Percentiles rank a stretch among this genome's conserved stretches.
phyloP scores from a whole-genome alignment of 768 basidiomycete species.

The Kwoniella sp. region DNA sequence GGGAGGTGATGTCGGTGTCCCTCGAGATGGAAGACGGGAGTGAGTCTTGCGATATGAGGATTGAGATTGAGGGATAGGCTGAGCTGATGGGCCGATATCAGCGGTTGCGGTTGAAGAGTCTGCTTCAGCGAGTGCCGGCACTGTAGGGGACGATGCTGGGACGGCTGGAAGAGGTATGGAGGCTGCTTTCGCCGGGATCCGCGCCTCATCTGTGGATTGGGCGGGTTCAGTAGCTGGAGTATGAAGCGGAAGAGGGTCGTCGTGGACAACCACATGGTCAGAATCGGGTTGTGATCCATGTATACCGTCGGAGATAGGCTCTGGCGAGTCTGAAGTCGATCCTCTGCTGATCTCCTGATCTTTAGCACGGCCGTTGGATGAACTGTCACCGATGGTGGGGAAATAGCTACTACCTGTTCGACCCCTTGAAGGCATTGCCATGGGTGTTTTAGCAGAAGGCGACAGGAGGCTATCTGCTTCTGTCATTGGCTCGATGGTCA shows the following conservation, averaged over 20 bases:
- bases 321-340: slow-evolving; percentile 8
- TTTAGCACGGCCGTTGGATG: slow-evolving; percentile 1
- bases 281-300: background rate
- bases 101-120: no score
- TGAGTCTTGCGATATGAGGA: slow-evolving; percentile 10
- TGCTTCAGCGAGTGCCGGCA: background rate
- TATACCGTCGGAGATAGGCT: background rate
- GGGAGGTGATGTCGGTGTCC: slow-evolving; percentile 11
- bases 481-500: slow-evolving; percentile 1
- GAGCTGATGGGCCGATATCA: background rate
- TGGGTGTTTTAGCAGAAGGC: slow-evolving; percentile 4
- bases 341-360: slow-evolving; percentile 1
- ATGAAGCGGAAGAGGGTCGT: background rate
- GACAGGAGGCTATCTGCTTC: slow-evolving; percentile 4
- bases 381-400: background rate
- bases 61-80: background rate
- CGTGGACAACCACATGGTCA: background rate
- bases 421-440: background rate
- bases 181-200: background rate
- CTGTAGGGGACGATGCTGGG: background rate
- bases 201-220: background rate
- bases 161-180: slow-evolving; percentile 5
- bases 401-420: slow-evolving; percentile 20
- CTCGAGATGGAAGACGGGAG: slow-evolving; percentile 6
- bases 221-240: background rate